Conservation (phyloP, 345 rosid species). For the Acer negundo region DNA sequence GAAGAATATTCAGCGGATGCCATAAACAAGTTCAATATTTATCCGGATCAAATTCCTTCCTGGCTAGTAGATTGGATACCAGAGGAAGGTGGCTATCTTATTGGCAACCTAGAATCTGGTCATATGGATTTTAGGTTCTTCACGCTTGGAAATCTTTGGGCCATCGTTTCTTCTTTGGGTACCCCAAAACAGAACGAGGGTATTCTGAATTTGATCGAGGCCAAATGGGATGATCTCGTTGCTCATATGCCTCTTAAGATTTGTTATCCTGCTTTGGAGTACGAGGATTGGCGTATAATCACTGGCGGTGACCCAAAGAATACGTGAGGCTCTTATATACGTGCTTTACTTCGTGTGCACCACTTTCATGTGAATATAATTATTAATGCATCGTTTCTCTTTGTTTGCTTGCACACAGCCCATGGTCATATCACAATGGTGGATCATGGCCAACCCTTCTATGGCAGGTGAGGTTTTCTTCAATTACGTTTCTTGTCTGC, state of each 20-base stretch:
- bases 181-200: constrained; percentile 73
- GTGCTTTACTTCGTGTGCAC: background rate
- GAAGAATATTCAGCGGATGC: constrained; percentile 93
- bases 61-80: constrained; percentile 97
- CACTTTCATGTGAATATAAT: background rate
- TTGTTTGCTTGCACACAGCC: constrained; percentile 43
- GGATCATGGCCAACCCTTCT: constrained; percentile 99
- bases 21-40: constrained; percentile 88
- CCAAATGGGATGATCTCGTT: constrained; percentile 91
- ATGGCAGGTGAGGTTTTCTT: constrained; percentile 68
- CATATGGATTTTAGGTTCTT: constrained; percentile 99
- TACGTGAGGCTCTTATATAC: constrained; percentile 57
- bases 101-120: constrained; percentile 93
- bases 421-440: constrained; percentile 97
- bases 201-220: constrained; percentile 70
- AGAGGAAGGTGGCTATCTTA: constrained; percentile 82
- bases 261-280: constrained; percentile 86
- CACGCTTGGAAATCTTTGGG: constrained; percentile 94
- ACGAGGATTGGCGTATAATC: constrained; percentile 90
- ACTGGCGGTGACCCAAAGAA: constrained; percentile 99
- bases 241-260: constrained; percentile 96
- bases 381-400: constrained; percentile 2
- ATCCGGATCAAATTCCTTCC: constrained; percentile 95
- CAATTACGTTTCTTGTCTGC: background rate
- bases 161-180: constrained; percentile 72